A percentile compares a stretch with the other conserved stretches of the same genome.
Evolutionary conservation across 1,284 basidiomycete species (phyloP).

Genomic region (Dichomitus squalens): DNA sequence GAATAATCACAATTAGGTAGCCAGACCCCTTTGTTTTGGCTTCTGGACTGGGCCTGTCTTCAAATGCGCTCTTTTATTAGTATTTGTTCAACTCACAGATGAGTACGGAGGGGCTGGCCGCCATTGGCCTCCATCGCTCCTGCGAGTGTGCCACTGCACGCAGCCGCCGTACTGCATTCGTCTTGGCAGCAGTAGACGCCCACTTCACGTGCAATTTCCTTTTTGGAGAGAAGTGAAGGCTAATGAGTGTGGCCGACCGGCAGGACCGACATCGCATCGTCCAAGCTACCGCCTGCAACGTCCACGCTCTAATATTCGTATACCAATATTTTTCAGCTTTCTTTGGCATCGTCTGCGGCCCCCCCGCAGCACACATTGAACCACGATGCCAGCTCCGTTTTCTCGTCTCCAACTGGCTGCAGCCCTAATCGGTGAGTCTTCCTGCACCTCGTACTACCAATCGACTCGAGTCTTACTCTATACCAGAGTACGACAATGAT

Average conservation of each 20-base stretch:
- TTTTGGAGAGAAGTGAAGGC: neutral
- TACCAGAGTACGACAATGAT: slow-evolving; percentile 82
- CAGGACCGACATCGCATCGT: neutral
- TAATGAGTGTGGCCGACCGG: neutral
- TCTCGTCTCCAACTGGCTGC: slow-evolving; percentile 81
- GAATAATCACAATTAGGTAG: too few species aligned
- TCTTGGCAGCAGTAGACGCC: too few species aligned
- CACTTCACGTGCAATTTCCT: neutral
- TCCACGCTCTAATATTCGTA: neutral
- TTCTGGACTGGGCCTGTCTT: too few species aligned
- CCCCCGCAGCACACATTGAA: neutral
- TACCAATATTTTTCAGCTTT: neutral
- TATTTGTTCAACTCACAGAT: too few species aligned
- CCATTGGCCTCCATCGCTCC: too few species aligned
- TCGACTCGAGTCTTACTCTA: neutral
- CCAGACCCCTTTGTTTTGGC: too few species aligned
- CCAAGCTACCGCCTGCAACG: neutral
- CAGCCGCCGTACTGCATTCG: too few species aligned
- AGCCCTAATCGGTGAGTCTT: slow-evolving; percentile 66
- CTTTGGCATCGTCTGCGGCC: neutral
- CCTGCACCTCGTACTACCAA: neutral
- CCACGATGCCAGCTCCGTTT: slow-evolving; percentile 45
- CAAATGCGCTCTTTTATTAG: too few species aligned
- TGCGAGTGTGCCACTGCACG: too few species aligned
- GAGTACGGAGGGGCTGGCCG: too few species aligned